These are phyloP conservation scores for Umbilicus rupestris DNA, from an alignment of 164 flowering plant species.

Conservation along the genomic window DNA sequence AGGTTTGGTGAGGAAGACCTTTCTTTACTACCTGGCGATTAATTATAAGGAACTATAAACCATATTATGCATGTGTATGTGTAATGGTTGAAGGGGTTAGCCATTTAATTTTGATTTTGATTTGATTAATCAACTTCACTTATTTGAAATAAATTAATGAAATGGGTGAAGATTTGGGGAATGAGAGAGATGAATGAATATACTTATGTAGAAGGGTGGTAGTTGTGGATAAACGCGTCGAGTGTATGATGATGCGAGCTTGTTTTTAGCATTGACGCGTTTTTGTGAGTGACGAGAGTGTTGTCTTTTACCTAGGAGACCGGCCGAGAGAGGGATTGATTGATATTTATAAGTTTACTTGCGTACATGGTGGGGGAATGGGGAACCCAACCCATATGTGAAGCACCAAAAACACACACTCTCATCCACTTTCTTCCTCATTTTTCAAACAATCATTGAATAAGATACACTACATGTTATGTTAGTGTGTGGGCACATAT, in stretches of 20 bases:
- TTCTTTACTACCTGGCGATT: not conserved
- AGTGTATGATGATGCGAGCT: not conserved
- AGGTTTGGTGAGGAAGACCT: not conserved
- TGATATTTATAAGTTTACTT: not conserved
- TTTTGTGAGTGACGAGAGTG: not conserved
- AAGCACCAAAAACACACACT: not conserved
- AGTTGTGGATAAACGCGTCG: not conserved
- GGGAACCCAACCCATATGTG: not conserved
- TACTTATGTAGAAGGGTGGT: no score
- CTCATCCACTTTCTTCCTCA: not conserved
- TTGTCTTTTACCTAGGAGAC: not conserved
- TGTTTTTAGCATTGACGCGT: not conserved
- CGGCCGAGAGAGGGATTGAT: not conserved
- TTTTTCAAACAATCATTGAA: no score
- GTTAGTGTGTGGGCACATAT: not conserved
- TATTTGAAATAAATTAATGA: no score
- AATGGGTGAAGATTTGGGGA: no score
- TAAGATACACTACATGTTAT: no score
- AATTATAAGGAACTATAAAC: not conserved
- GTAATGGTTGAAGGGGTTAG: not conserved
- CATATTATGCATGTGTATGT: constrained; percentile 1
- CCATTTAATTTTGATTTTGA: not conserved
- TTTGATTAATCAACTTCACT: not conserved
- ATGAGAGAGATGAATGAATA: no score
- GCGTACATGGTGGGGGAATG: not conserved